phyloP scores from a whole-genome alignment of 768 basidiomycete genomes.

The Tricholoma sp. region DNA sequence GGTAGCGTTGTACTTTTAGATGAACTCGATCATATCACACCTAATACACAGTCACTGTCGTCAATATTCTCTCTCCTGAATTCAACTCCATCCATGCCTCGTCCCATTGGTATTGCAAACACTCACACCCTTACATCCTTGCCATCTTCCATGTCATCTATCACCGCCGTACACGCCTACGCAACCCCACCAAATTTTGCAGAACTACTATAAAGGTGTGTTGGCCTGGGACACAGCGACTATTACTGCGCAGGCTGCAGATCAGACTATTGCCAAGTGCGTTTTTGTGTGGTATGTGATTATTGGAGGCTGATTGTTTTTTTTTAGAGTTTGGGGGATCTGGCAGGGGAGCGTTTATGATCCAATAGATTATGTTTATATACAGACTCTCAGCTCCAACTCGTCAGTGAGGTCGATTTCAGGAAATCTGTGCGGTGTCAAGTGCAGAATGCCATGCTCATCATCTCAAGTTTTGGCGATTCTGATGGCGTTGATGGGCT shows the following conservation, averaged over 20 bases:
- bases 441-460: constrained; percentile 79
- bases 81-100: constrained; percentile 44
- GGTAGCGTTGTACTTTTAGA: constrained; percentile 74
- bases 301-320: background rate
- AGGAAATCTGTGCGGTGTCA: constrained; percentile 71
- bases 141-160: constrained; percentile 29
- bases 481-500: constrained; percentile 68
- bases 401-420: constrained; percentile 70
- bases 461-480: constrained; percentile 76
- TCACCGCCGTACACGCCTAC: constrained; percentile 55
- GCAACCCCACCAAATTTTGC: too few species aligned
- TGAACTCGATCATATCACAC: constrained; percentile 79
- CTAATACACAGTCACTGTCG: constrained; percentile 51
- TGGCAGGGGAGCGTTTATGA: constrained; percentile 77
- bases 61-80: constrained; percentile 67
- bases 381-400: constrained; percentile 55
- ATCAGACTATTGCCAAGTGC: constrained; percentile 45
- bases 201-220: constrained; percentile 74
- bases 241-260: constrained; percentile 44
- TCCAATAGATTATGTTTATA: constrained; percentile 86
- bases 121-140: constrained; percentile 74
- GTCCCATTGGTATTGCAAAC: constrained; percentile 84
- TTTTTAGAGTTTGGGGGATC: constrained; percentile 70
- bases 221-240: constrained; percentile 54
- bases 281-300: constrained; percentile 18